Percentiles rank a stretch among this genome's conserved stretches.
phyloP scores from a whole-genome alignment of 1,139 yeast species.

The Arxiozyma heterogenica region DNA sequence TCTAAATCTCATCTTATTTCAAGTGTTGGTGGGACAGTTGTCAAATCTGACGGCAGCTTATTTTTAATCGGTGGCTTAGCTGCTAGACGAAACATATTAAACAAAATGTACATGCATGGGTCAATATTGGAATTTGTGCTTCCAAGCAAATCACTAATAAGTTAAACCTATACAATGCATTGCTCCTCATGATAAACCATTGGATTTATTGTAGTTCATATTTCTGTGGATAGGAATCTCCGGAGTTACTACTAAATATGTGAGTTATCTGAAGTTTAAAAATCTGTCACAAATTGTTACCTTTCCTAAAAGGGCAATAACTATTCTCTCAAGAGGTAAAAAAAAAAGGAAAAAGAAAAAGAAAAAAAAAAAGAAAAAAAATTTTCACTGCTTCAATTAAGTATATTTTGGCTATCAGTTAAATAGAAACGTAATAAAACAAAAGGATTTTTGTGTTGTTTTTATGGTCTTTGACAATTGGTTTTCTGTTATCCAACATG shows the following conservation, averaged over 20 bases:
- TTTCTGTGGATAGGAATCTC: neutral
- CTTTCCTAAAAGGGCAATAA: neutral
- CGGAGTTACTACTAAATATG: neutral
- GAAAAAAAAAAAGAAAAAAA: neutral
- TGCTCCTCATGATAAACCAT: neutral
- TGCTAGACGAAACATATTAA: conserved; percentile 8
- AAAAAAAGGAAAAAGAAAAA: too few relatives aligned
- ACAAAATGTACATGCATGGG: conserved; percentile 18
- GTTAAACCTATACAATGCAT: conserved; percentile 1
- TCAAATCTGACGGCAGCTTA: conserved; percentile 19
- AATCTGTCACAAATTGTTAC: neutral
- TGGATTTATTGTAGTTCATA: too few relatives aligned
- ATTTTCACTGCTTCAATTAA: neutral
- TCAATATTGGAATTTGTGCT: conserved; percentile 20
- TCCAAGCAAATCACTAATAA: conserved; percentile 17
- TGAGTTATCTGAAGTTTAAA: neutral
- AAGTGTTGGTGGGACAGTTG: conserved; percentile 14
- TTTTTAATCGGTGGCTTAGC: conserved; percentile 21
- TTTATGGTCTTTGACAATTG: neutral
- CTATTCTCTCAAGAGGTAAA: neutral
- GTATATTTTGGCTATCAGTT: neutral
- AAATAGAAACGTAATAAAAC: neutral
- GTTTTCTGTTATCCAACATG: neutral
- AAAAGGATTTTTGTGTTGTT: neutral
- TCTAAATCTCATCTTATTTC: conserved; percentile 3